Conservation (phyloP, 352 stramenopile species). For the Phytophthora vignae region DNA sequence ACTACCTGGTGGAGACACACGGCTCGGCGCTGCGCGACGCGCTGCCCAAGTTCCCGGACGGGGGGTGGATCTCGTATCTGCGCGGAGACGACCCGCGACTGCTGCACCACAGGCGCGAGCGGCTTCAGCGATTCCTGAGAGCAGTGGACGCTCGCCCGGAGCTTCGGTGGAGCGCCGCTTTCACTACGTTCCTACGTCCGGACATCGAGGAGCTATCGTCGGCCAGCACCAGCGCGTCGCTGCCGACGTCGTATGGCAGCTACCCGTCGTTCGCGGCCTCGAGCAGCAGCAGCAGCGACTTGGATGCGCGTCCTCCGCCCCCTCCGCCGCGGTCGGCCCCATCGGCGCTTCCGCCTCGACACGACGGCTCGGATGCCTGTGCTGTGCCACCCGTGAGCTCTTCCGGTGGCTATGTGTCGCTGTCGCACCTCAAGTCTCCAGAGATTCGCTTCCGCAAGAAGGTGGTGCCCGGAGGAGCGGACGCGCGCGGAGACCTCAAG, state of each 20-base stretch:
- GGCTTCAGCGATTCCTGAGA: conserved; percentile 67
- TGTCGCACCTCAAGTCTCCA: conserved; percentile 76
- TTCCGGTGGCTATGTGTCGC: conserved; percentile 73
- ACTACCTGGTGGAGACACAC: conserved; percentile 63
- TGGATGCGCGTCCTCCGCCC: conserved; percentile 25
- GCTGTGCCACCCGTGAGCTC: conserved; percentile 45
- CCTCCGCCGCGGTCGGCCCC: conserved; percentile 27
- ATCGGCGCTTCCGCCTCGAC: conserved; percentile 28
- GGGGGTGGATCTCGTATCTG: conserved; percentile 74
- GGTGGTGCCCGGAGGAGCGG: conserved; percentile 33
- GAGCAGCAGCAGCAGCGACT: conserved; percentile 33
- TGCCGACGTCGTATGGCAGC: conserved; percentile 37
- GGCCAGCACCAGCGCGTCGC: conserved; percentile 8
- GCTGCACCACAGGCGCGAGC: conserved; percentile 70
- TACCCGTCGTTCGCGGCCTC: conserved; percentile 33
- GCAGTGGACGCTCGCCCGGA: conserved; percentile 68
- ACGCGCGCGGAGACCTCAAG: conserved; percentile 68
- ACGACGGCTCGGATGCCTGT: conserved; percentile 25
- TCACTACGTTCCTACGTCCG: conserved; percentile 70
- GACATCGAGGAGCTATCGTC: conserved; percentile 55
- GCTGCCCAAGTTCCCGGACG: conserved; percentile 76
- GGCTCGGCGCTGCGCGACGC: conserved; percentile 49
- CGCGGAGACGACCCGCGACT: conserved; percentile 78
- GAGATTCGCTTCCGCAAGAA: conserved; percentile 80
- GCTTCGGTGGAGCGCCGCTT: conserved; percentile 63